phyloP scores from a whole-genome alignment of 371 early-diverging fungal genomes.

The Rhizomucor pusillus region DNA sequence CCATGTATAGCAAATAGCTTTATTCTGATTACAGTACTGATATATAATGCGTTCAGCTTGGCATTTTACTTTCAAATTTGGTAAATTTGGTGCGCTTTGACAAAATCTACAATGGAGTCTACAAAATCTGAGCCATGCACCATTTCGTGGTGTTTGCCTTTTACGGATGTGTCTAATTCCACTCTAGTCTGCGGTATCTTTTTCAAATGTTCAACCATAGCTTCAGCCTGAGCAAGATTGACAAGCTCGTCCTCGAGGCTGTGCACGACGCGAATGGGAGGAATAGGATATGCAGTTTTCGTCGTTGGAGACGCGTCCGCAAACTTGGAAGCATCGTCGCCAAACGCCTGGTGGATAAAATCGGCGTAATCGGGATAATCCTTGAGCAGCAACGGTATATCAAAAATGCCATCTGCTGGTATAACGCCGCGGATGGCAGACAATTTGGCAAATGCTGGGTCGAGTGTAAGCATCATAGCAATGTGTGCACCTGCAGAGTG shows the following conservation, averaged over 20 bases:
- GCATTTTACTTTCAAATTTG: background rate
- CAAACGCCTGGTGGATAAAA: conserved; percentile 72
- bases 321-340: conserved; percentile 19
- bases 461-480: conserved; percentile 55
- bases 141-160: conserved; percentile 61
- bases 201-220: conserved; percentile 51
- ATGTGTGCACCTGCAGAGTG: conserved; percentile 88
- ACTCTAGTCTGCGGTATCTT: conserved; percentile 13
- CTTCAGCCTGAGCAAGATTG: conserved; percentile 51
- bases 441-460: conserved; percentile 24
- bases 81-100: conserved; percentile 18
- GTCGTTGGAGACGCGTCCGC: conserved; percentile 49
- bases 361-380: conserved; percentile 67
- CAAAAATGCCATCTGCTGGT: conserved; percentile 82
- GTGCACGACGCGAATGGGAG: conserved; percentile 62
- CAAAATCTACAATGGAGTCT: conserved; percentile 29
- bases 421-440: conserved; percentile 35
- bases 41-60: too few species aligned
- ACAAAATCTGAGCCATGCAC: conserved; percentile 48
- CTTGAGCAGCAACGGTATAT: conserved; percentile 59
- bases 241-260: conserved; percentile 69
- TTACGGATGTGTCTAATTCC: conserved; percentile 42
- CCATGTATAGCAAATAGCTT: too few species aligned
- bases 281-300: conserved; percentile 15
- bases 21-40: too few species aligned